Percentiles rank a stretch among this genome's conserved stretches.
Conservation (phyloP, 257 asterid species). For the Solanum etuberosum region DNA sequence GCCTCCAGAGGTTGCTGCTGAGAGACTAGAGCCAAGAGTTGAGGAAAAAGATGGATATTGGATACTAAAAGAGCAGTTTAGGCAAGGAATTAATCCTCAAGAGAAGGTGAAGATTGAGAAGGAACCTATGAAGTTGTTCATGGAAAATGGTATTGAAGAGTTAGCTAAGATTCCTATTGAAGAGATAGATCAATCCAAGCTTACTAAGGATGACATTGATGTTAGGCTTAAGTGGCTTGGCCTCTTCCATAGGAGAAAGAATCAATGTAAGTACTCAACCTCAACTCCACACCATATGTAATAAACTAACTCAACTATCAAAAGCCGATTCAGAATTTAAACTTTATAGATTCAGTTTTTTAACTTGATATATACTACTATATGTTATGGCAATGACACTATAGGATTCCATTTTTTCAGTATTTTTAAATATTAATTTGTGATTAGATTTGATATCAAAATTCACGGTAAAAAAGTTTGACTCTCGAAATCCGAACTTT, state of each 20-base stretch:
- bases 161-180: slow-evolving; percentile 54
- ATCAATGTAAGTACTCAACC: slow-evolving; percentile 53
- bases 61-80: slow-evolving; percentile 72
- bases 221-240: slow-evolving; percentile 96
- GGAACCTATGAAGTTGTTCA: slow-evolving; percentile 82
- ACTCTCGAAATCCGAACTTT: not conserved
- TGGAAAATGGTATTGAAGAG: slow-evolving; percentile 74
- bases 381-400: not conserved
- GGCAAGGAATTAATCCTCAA: slow-evolving; percentile 69
- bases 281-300: not conserved
- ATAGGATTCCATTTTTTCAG: not conserved
- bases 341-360: not conserved
- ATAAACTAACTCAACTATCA: not conserved
- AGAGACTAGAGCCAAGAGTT: slow-evolving; percentile 70
- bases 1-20: slow-evolving; percentile 20
- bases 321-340: not conserved
- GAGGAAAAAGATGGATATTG: slow-evolving; percentile 68
- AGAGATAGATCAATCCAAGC: slow-evolving; percentile 65
- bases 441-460: not conserved
- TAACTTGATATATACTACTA: no score
- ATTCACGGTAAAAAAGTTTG: not conserved
- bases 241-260: slow-evolving; percentile 82
- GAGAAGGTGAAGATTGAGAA: slow-evolving; percentile 81
- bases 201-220: slow-evolving; percentile 75
- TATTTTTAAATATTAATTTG: not conserved